Evolutionary conservation across 83 land plant genomes (phyloP).

Genomic region (Larix sibirica): DNA sequence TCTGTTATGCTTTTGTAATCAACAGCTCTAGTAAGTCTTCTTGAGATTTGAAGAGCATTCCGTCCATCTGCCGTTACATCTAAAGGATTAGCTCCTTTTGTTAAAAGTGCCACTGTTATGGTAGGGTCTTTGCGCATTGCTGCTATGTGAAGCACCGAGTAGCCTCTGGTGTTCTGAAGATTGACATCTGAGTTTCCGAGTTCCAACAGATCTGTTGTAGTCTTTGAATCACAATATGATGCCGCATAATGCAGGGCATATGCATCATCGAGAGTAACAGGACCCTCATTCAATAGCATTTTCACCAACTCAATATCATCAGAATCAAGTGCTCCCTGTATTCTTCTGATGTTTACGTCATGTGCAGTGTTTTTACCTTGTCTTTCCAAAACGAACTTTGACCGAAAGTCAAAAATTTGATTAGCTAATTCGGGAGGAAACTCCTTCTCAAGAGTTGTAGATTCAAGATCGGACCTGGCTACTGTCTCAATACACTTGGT

Average conservation of each 20-base stretch:
- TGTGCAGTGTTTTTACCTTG: conserved; percentile 33
- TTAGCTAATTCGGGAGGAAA: conserved; percentile 44
- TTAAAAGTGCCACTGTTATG: conserved; percentile 49
- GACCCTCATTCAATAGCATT: conserved; percentile 69
- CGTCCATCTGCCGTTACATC: conserved; percentile 68
- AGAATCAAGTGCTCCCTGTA: conserved; percentile 83
- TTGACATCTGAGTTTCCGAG: conserved; percentile 66
- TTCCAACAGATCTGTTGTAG: conserved; percentile 53
- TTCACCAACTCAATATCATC: conserved; percentile 86
- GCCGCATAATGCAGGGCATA: conserved; percentile 88
- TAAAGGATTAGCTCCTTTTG: conserved; percentile 63
- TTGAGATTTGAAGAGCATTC: conserved; percentile 67
- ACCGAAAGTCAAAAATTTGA: conserved; percentile 21
- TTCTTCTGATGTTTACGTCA: conserved; percentile 57
- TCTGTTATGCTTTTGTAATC: conserved; percentile 33
- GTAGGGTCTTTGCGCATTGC: conserved; percentile 76
- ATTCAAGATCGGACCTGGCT: conserved; percentile 58
- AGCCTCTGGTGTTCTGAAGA: conserved; percentile 54
- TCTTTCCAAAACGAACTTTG: background rate
- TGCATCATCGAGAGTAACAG: conserved; percentile 62
- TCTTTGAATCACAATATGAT: conserved; percentile 76
- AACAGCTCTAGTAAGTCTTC: conserved; percentile 53
- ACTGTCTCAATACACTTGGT: conserved; percentile 43
- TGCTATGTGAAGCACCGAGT: conserved; percentile 83
- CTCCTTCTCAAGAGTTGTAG: conserved; percentile 58